Percentiles rank a stretch among this genome's conserved stretches.
These are phyloP conservation scores for Trametes hirsuta DNA, from an alignment of 1,284 basidiomycete genomes.

Conservation along the genomic window DNA sequence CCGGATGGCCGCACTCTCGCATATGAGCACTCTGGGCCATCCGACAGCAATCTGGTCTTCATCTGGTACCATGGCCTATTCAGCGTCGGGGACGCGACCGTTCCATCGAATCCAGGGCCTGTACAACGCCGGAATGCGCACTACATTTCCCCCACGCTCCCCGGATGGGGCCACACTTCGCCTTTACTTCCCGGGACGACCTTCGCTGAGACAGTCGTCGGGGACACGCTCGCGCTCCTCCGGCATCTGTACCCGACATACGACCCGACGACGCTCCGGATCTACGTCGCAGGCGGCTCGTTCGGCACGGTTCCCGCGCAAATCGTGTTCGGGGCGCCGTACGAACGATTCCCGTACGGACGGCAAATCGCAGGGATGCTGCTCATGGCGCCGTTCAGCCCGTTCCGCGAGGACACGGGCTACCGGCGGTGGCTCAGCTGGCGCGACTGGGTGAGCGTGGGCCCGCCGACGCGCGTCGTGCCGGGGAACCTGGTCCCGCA, in stretches of 20 bases:
- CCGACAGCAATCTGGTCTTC: conserved; percentile 48
- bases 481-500: conserved; percentile 44
- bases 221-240: conserved; percentile 52
- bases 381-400: conserved; percentile 50
- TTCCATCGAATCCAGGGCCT: conserved; percentile 23
- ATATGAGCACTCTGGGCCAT: conserved; percentile 52
- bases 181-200: conserved; percentile 37
- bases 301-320: conserved; percentile 59
- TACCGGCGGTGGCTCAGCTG: conserved; percentile 49
- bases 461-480: conserved; percentile 45
- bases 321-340: conserved; percentile 56
- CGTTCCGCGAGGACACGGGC: conserved; percentile 47
- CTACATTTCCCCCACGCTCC: conserved; percentile 52
- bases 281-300: conserved; percentile 56
- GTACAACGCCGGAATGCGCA: conserved; percentile 47
- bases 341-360: conserved; percentile 53
- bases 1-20: conserved; percentile 51
- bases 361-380: conserved; percentile 48
- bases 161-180: conserved; percentile 59
- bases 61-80: conserved; percentile 59
- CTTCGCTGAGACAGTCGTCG: conserved; percentile 48
- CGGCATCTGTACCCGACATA: conserved; percentile 48
- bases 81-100: conserved; percentile 44
- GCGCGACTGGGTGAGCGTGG: conserved; percentile 48
- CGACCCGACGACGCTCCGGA: conserved; percentile 39